Evolutionary conservation across 148 eudicot genomes (phyloP).

Genomic region (Camellia japonica): DNA sequence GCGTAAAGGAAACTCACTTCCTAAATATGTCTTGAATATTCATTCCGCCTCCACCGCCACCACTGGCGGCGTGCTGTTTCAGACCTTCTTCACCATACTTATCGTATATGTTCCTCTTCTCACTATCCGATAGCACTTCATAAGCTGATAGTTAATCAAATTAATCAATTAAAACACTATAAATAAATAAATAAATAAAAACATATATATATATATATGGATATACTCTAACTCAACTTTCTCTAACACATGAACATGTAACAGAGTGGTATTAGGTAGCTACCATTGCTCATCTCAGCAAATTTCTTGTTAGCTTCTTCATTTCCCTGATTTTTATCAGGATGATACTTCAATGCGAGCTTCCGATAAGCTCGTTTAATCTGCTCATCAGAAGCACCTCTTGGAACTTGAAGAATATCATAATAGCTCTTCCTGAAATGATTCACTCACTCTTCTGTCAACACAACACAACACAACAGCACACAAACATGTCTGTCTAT

Average conservation of each 20-base stretch:
- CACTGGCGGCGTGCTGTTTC: constrained; percentile 78
- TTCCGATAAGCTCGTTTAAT: constrained; percentile 85
- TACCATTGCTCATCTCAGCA: constrained; percentile 86
- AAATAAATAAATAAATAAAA: not conserved
- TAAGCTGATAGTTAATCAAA: constrained; percentile 53
- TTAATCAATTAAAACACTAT: constrained; percentile 17
- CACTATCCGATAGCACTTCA: constrained; percentile 82
- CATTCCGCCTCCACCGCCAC: constrained; percentile 89
- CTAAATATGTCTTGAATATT: constrained; percentile 77
- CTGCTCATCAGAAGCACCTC: constrained; percentile 83
- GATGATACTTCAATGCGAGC: constrained; percentile 91
- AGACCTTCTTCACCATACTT: constrained; percentile 92
- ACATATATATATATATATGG: too few relatives aligned
- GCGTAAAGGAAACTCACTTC: constrained; percentile 48
- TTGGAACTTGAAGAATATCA: constrained; percentile 73
- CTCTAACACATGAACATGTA: too few relatives aligned
- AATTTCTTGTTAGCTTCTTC: constrained; percentile 88
- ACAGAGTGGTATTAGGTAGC: not conserved
- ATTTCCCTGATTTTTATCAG: constrained; percentile 90
- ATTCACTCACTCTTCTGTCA: not conserved
- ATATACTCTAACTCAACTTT: too few relatives aligned
- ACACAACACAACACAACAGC: not conserved
- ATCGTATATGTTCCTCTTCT: constrained; percentile 85
- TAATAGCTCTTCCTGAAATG: constrained; percentile 76
- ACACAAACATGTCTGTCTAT: not conserved